Evolutionary conservation across 257 asterid species (phyloP).

Genomic region (Rhazya stricta): DNA sequence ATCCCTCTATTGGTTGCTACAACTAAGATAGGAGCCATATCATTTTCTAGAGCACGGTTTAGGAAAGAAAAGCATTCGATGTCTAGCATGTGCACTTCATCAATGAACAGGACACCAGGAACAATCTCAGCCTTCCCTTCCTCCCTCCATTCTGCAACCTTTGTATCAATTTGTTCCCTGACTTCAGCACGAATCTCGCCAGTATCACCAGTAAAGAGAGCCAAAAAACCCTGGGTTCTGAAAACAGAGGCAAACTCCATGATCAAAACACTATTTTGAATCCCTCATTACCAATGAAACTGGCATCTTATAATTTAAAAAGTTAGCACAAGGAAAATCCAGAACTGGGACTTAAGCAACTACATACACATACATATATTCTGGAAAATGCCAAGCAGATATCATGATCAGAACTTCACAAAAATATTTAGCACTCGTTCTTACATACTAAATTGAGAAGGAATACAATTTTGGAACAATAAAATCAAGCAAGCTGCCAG

Average conservation of each 20-base stretch:
- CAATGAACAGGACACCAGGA: slow-evolving; percentile 95
- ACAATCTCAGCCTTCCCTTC: slow-evolving; percentile 96
- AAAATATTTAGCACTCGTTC: background rate
- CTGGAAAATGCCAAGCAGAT: background rate
- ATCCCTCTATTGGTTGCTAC: slow-evolving; percentile 97
- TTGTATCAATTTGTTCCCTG: slow-evolving; percentile 91
- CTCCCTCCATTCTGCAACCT: slow-evolving; percentile 98
- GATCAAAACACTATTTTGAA: background rate
- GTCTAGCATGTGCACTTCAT: slow-evolving; percentile 99
- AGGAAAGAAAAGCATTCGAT: slow-evolving; percentile 93
- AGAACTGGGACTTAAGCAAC: background rate
- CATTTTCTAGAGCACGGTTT: slow-evolving; percentile 92
- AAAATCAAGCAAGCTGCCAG: background rate
- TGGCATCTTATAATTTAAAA: background rate
- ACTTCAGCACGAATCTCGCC: slow-evolving; percentile 96
- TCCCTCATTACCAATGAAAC: background rate
- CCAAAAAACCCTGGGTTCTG: slow-evolving; percentile 94
- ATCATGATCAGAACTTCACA: background rate
- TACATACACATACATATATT: background rate
- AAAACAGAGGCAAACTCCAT: slow-evolving; percentile 3
- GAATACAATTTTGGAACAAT: background rate
- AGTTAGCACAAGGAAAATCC: slow-evolving; percentile 5
- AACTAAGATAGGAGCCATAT: slow-evolving; percentile 90
- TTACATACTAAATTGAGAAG: background rate
- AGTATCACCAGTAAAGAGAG: slow-evolving; percentile 86